Evolutionary conservation across 164 flowering plant species (phyloP), one percentile per base, ranked within the genome.

Genomic region (Malania oleifera): DNA sequence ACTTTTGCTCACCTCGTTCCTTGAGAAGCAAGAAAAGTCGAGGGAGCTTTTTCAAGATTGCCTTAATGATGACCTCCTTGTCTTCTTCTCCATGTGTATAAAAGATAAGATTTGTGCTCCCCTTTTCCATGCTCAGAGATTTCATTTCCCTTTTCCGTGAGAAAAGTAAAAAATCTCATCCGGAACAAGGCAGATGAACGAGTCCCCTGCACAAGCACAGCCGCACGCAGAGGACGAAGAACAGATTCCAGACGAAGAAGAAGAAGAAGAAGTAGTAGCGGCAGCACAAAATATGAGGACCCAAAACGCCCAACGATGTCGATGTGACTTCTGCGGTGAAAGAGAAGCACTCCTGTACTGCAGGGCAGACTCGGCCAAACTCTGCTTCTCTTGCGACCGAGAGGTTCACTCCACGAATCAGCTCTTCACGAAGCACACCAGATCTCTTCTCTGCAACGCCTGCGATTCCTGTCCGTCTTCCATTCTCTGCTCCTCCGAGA

Each of bases 311-410:
- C 78, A n/a, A n/a, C n/a, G n/a, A n/a, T n/a, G n/a, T n/a, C n/a
- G n/a, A n/a, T 91, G 98, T 61, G 98, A 91, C 64, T 81, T 74
- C 67, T 91, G 98, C 52, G 66, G 71, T 22, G 71, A 72, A 47
- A 38, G 75, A 9, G 63, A 38, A 1, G 95, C 96, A 1, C 50
- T 91, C 0, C 37, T 91, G 1, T 89, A 82, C 81, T 91, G 96
- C 74, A 65, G 82, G 54, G 89, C 97, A 17, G 97, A 91, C 59
- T 74, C 89, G 0, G 97, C 97, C 0, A 86, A 77, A 76, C 86
- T 91, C 40, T 91, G 97, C 62, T 53, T 87, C 45, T 48, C 68
- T 10, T 91, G 97, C 63, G 97, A 91, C 69, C 68, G 74, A 0
- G 70, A 82, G 37, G 92, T 91, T 15, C 97, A 91, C 74, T 72